Evolutionary conservation across 192 early-diverging fungal species (phyloP).

Genomic region (Jimgerdemannia lactiflua): DNA sequence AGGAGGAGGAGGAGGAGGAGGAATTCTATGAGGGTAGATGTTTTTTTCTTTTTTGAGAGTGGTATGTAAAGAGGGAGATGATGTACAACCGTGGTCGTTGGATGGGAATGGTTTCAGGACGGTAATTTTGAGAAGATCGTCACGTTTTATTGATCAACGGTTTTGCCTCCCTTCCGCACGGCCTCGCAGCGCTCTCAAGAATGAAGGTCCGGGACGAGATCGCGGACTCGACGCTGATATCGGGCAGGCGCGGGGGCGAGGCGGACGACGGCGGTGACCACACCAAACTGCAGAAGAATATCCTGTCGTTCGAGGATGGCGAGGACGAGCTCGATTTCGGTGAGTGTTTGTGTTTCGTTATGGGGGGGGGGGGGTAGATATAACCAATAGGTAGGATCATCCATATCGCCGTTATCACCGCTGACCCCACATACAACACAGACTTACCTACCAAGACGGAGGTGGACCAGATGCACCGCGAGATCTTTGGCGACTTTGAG

Average conservation of each 20-base stretch:
- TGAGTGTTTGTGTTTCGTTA: neutral
- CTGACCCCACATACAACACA: neutral
- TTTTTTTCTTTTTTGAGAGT: neutral
- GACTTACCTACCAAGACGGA: constrained; percentile 7
- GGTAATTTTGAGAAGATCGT: no score
- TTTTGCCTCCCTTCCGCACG: no score
- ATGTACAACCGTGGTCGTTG: neutral
- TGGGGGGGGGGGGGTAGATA: no score
- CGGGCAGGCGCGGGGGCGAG: neutral
- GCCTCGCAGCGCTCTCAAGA: neutral
- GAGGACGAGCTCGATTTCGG: neutral
- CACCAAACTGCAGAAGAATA: neutral
- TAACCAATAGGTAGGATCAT: no score
- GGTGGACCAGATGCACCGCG: constrained; percentile 36
- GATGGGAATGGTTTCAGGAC: no score
- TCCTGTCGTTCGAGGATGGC: neutral
- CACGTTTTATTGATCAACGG: no score
- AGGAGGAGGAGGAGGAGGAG: neutral
- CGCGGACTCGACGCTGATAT: neutral
- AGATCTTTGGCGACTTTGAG: constrained; percentile 46
- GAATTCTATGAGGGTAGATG: neutral
- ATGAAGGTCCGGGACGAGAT: neutral
- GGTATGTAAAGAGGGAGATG: neutral
- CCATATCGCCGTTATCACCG: no score
- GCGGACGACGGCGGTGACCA: neutral